Percentiles rank a stretch among this genome's conserved stretches.
Conservation (phyloP, 306 rosid species). For the Adenanthera pavonina region DNA sequence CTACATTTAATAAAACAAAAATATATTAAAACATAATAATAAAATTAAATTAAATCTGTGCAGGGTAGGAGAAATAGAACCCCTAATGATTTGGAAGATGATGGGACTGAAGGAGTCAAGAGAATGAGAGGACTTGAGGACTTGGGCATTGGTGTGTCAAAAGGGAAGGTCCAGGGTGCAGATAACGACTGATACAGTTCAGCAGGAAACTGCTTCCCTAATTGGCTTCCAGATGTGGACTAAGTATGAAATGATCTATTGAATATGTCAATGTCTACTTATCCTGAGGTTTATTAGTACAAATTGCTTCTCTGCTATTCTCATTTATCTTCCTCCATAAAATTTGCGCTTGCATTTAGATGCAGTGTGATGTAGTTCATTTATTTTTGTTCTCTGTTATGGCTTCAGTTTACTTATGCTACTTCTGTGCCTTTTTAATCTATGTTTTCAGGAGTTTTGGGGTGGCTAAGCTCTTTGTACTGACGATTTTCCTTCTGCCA, state of each 20-base stretch:
- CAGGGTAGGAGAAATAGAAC: constrained; percentile 86
- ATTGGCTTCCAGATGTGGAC: not conserved
- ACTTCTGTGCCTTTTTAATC: constrained; percentile 23
- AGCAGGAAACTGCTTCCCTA: constrained; percentile 63
- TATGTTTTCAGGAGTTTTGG: constrained; percentile 14
- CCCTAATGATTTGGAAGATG: constrained; percentile 97
- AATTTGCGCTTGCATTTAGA: not conserved
- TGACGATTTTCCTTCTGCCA: constrained; percentile 46
- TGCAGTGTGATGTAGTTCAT: not conserved
- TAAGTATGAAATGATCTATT: constrained; percentile 16
- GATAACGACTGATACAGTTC: constrained; percentile 61
- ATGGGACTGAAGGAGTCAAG: constrained; percentile 92
- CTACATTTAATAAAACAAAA: too few relatives aligned
- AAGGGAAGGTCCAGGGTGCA: constrained; percentile 58
- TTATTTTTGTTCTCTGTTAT: constrained; percentile 7
- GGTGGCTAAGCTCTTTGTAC: constrained; percentile 36
- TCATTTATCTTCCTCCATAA: not conserved
- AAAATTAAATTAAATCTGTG: constrained; percentile 34
- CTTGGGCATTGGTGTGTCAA: constrained; percentile 75
- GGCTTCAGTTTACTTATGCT: constrained; percentile 35
- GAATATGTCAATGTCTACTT: constrained; percentile 20
- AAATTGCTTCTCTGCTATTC: not conserved
- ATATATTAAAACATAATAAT: too few relatives aligned
- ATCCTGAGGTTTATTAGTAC: constrained; percentile 25
- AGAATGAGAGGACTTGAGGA: constrained; percentile 96